These are phyloP conservation scores for Veloboletus limbatus DNA, from an alignment of 1,284 basidiomycete genomes.

Conservation along the genomic window DNA sequence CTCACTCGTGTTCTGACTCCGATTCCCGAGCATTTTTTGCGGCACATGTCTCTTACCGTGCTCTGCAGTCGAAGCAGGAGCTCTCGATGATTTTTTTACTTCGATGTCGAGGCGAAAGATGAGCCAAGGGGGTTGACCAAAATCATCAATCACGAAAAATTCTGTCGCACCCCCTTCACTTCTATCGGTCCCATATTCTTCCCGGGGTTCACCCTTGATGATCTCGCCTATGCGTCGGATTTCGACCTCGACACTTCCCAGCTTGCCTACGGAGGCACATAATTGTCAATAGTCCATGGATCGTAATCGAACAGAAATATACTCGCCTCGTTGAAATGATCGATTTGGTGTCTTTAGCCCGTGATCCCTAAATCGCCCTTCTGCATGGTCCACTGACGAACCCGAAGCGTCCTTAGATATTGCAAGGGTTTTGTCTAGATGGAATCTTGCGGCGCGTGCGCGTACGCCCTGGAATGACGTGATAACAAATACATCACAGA, in stretches of 20 bases:
- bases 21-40: neutral
- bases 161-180: neutral
- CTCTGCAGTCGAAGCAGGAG: neutral
- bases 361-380: neutral
- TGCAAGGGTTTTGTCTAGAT: conserved; percentile 8
- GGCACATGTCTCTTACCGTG: neutral
- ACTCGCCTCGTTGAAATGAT: conserved; percentile 1
- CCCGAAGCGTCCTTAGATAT: conserved; percentile 1
- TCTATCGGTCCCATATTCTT: neutral
- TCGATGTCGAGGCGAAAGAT: conserved; percentile 13
- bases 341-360: conserved; percentile 16
- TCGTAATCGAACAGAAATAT: neutral
- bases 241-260: conserved; percentile 16
- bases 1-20: neutral
- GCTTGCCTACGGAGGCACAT: conserved; percentile 5
- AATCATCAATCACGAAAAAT: conserved; percentile 15
- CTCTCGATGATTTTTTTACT: neutral
- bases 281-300: neutral
- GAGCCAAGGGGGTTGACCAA: conserved; percentile 14
- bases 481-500: conserved; percentile 18
- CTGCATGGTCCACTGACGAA: conserved; percentile 10
- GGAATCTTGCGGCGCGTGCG: conserved; percentile 12
- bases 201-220: conserved; percentile 1
- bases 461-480: conserved; percentile 1
- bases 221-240: conserved; percentile 16